Evolutionary conservation across 2,329 filamentous ascomycete genomes (phyloP), one percentile per base, ranked within the genome.

Genomic region (Colletotrichum simmondsii): DNA sequence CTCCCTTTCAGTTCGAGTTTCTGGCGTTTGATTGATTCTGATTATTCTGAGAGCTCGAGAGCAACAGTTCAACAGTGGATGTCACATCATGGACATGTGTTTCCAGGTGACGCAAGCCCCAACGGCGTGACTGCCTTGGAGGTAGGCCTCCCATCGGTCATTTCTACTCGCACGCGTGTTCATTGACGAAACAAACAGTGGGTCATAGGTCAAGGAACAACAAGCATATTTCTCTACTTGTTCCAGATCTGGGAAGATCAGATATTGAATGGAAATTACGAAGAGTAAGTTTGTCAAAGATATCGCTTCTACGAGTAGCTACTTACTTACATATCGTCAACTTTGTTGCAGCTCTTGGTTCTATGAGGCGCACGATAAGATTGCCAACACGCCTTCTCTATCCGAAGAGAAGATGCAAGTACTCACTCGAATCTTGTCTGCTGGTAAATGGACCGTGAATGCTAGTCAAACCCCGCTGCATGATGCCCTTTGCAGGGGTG

Each of bases 1-100:
- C 0, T 72, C 1, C 14, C 42, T 0, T 1, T 0, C 0, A 1
- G 5, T 8, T 5, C 53, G 5, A 1, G 0, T 0, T 37, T 49
- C 1, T 37, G 22, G 42, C 2, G 4, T 0, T 30, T 6, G 5
- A 5, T 12, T 3, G 1, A 16, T 42, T 14, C 5, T 42, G 37
- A 1, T 0, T 0, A 0, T 42, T 2, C 11, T 1, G 1, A 1
- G 7, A 49, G 1, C 0, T 42, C 37, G 14, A 26, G 0, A 24
- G 24, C 0, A n/a, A n/a, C 37, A 42, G 37, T 49, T 0, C 42
- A 49, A n/a, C 19, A 49, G 42, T 49, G 42, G 42, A 49, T 49
- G 19, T 0, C 0, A 5, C 42, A 49, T 4, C 0, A 2, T 49
- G 42, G 42, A n/a, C 0, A 19, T 19, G 42, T 49, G 0, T 49